Conservation (phyloP, 352 stramenopile genomes). For the Globisporangium paroecandrum region DNA sequence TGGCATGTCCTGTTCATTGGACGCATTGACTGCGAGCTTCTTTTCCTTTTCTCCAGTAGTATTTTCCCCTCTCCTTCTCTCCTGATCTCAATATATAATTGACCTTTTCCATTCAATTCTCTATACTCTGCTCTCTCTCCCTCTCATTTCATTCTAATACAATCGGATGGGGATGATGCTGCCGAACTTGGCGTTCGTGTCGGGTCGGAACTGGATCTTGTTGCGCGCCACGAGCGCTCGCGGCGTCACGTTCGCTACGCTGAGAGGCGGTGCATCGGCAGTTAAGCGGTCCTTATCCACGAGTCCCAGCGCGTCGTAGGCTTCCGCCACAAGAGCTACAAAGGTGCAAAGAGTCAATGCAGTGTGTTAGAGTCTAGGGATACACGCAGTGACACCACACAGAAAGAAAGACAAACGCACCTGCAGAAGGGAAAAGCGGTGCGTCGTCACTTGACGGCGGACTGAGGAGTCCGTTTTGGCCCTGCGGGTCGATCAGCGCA, state of each 20-base stretch:
- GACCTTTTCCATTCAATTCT: not conserved
- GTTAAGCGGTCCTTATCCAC: conserved; percentile 41
- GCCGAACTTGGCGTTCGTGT: conserved; percentile 35
- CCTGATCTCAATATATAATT: conserved; percentile 10
- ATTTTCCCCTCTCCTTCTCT: conserved; percentile 13
- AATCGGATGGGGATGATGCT: conserved; percentile 69
- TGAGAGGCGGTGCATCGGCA: conserved; percentile 25
- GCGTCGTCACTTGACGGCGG: not conserved
- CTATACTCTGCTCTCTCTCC: not conserved
- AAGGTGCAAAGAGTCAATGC: not conserved
- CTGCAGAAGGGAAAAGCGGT: conserved; percentile 46
- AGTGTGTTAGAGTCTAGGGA: not conserved
- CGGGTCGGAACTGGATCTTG: conserved; percentile 40
- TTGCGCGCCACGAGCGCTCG: conserved; percentile 36
- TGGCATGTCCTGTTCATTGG: not conserved
- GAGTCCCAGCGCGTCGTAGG: conserved; percentile 64
- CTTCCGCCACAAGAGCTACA: conserved; percentile 61
- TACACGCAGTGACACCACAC: not conserved
- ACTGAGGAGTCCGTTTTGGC: conserved; percentile 2
- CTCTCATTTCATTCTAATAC: conserved; percentile 10
- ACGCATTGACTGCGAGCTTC: not conserved
- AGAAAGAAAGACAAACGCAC: conserved; percentile 19
- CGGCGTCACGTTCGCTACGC: conserved; percentile 39
- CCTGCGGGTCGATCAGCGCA: conserved; percentile 43
- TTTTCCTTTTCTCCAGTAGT: conserved; percentile 8